Evolutionary conservation across 495 filamentous ascomycete genomes (phyloP).

Genomic region (Penicilliopsis zonata): DNA sequence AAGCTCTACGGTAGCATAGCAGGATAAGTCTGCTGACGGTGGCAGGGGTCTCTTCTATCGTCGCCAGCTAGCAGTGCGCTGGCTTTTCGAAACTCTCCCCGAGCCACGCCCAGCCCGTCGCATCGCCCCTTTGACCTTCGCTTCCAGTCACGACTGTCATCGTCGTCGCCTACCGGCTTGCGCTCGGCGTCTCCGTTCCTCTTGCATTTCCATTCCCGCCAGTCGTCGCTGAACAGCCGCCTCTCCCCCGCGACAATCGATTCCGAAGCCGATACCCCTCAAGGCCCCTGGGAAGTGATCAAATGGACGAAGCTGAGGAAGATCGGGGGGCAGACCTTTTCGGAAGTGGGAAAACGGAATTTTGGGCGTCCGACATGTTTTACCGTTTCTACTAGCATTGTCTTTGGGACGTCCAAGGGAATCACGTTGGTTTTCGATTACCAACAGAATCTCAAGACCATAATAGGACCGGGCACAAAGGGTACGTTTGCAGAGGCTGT

Average conservation of each 20-base stretch:
- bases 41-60: conserved; percentile 69
- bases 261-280: conserved; percentile 48
- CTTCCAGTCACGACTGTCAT: conserved; percentile 75
- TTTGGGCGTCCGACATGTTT: conserved; percentile 90
- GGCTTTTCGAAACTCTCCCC: conserved; percentile 34
- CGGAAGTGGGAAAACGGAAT: conserved; percentile 85
- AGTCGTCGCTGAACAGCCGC: conserved; percentile 55
- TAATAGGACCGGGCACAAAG: conserved; percentile 91
- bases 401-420: conserved; percentile 85
- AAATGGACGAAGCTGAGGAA: conserved; percentile 91
- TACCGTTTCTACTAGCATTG: conserved; percentile 79
- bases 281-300: conserved; percentile 88
- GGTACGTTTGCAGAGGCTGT: conserved; percentile 35
- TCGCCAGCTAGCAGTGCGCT: conserved; percentile 57
- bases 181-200: conserved; percentile 72
- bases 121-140: conserved; percentile 88
- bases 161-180: conserved; percentile 44
- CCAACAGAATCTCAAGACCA: conserved; percentile 83
- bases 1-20: too few relatives aligned
- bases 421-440: conserved; percentile 95
- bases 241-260: conserved; percentile 36
- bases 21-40: conserved; percentile 10
- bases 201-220: conserved; percentile 60
- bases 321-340: conserved; percentile 79
- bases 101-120: conserved; percentile 57